Conservation (phyloP, 306 rosid species). For the Cucurbita maxima region DNA sequence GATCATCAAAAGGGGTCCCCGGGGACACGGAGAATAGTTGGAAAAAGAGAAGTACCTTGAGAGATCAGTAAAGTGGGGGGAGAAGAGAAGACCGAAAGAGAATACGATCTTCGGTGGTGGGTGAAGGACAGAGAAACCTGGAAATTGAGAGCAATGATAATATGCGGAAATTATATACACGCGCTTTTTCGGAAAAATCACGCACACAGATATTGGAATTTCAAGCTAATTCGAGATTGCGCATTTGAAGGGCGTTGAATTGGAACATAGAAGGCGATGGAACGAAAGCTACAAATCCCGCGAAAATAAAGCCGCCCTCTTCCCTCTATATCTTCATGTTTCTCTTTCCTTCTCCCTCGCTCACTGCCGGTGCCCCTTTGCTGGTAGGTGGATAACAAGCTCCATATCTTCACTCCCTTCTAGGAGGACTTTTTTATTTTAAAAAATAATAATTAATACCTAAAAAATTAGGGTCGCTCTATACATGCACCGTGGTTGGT, state of each 20-base stretch:
- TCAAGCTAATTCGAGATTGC: neutral
- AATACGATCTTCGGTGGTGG: slow-evolving; percentile 13
- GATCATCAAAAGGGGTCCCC: neutral
- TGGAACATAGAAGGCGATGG: neutral
- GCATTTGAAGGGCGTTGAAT: neutral
- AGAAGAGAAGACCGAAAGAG: slow-evolving; percentile 13
- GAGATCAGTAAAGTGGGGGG: slow-evolving; percentile 11
- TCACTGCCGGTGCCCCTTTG: neutral
- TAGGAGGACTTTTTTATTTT: no score
- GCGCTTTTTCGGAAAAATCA: neutral
- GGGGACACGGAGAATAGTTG: neutral
- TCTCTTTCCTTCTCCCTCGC: neutral
- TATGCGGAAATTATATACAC: neutral
- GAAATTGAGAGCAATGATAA: slow-evolving; percentile 11
- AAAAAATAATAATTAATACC: no score
- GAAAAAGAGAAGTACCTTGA: slow-evolving; percentile 22
- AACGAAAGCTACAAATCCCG: neutral
- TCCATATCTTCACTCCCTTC: neutral
- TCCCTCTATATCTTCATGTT: neutral
- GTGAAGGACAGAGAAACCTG: slow-evolving; percentile 21
- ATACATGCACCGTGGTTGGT: no score
- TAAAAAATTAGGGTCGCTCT: no score
- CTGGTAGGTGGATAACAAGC: neutral
- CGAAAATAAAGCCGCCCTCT: neutral
- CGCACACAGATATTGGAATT: neutral